Evolutionary conservation across 2,329 filamentous ascomycete genomes (phyloP), one percentile per base, ranked within the genome.

Genomic region (Paraphoma chrysanthemicola): DNA sequence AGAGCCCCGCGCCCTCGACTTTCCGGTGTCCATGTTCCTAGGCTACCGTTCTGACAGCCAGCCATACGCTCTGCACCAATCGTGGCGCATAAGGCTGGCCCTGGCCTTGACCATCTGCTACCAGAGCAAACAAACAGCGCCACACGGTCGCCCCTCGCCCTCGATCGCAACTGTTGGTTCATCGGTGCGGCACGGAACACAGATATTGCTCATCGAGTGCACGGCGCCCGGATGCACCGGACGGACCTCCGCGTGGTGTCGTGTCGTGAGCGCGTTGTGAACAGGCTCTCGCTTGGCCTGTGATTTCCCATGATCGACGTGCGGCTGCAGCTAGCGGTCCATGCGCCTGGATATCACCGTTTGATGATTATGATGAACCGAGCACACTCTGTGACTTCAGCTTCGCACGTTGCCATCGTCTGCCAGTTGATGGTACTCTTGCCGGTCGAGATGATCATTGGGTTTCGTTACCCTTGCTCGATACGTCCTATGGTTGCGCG

Each of bases 301-400:
- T 56, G 60, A 67, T 66, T 62, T 59, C 66, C 63, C 64, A 65
- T 71, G 71, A 73, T 73, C 71, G 66, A 65, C 71, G 64, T 71
- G 67, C 67, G 69, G 70, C 69, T 72, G 67, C 59, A 53, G 56
- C 68, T 71, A 72, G 69, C 61, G 58, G 62, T 33, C 44, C 44
- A 43, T 47, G 36, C 30, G 17, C 43, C 42, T 47, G 54, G 48
- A 51, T 56, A 31, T 51, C 33, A 36, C 33, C 33, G 33, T 36
- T 14, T 36, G 33, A 36, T 36, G 33, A 36, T 33, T 33, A 33
- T 36, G 10, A 36, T 36, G 33, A 10, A 10, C 9, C 9, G 33
- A 36, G 33, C 14, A 23, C 14, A 36, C 33, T 2, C 10, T 14
- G 33, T 36, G 33, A 36, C 10, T 10, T 36, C 33, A 10, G 33